Percentiles rank a stretch among this genome's conserved stretches.
Evolutionary conservation across 148 eudicot genomes (phyloP).

Genomic region (Heliamphora exappendiculata): DNA sequence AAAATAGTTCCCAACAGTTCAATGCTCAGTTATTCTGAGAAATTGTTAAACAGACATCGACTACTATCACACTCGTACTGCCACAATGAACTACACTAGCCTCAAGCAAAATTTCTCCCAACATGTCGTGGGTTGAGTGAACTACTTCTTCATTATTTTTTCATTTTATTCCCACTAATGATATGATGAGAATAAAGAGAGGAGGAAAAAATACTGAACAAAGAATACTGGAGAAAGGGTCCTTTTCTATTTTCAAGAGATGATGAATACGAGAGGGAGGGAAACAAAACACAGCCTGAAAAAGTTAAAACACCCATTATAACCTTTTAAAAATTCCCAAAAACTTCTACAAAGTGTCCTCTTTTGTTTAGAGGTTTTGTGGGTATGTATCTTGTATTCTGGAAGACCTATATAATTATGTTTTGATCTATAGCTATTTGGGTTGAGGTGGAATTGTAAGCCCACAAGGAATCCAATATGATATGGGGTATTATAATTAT

Average conservation of each 20-base stretch:
- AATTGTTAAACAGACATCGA: background rate
- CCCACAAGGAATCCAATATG: no score
- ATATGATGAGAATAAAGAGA: background rate
- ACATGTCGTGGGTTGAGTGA: background rate
- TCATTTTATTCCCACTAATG: background rate
- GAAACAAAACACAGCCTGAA: background rate
- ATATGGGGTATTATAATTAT: no score
- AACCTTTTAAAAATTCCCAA: background rate
- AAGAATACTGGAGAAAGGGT: background rate
- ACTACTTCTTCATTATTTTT: background rate
- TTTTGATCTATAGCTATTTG: no score
- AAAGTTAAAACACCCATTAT: background rate
- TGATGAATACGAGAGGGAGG: background rate
- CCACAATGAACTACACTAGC: background rate
- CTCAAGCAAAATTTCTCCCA: background rate
- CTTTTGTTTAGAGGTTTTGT: no score
- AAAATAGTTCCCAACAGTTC: background rate
- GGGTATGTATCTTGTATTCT: no score
- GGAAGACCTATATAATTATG: no score
- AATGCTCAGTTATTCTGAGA: background rate
- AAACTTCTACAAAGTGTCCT: background rate
- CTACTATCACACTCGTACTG: background rate
- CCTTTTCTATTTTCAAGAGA: background rate
- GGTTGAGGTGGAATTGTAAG: no score
- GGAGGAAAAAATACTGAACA: background rate